phyloP scores from a whole-genome alignment of 441 rosid genomes.

The Bocquillonia castaneifolia region DNA sequence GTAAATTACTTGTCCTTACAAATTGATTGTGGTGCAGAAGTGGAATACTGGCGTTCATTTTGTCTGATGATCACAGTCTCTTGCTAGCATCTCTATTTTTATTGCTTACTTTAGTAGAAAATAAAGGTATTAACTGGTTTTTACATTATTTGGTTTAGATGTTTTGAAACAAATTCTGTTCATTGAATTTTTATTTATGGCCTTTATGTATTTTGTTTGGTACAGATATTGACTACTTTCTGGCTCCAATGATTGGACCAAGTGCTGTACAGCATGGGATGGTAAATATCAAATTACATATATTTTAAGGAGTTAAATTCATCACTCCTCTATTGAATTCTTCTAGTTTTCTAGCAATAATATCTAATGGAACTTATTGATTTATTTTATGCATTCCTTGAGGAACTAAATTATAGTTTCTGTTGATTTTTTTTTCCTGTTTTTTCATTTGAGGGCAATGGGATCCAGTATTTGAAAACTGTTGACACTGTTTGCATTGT shows the following conservation, averaged over 20 bases:
- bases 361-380: background rate
- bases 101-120: conserved; percentile 47
- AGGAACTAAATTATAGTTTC: conserved; percentile 2
- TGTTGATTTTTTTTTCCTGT: background rate
- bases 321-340: background rate
- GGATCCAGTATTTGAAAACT: too few species aligned
- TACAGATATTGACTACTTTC: conserved; percentile 39
- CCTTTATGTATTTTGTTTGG: conserved; percentile 1
- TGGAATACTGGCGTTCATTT: conserved; percentile 40
- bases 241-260: conserved; percentile 31
- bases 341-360: background rate
- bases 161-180: background rate
- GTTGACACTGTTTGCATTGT: too few species aligned
- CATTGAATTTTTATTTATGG: conserved; percentile 1
- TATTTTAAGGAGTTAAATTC: conserved; percentile 4
- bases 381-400: background rate
- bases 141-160: background rate
- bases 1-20: conserved; percentile 14
- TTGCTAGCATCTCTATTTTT: conserved; percentile 46
- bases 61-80: conserved; percentile 44
- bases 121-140: conserved; percentile 39
- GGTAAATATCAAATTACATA: conserved; percentile 31
- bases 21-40: conserved; percentile 35
- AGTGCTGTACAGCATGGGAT: conserved; percentile 28
- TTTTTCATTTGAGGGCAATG: background rate